Evolutionary conservation across 129 eudicot species (phyloP).

Genomic region (Centaurea solstitialis): DNA sequence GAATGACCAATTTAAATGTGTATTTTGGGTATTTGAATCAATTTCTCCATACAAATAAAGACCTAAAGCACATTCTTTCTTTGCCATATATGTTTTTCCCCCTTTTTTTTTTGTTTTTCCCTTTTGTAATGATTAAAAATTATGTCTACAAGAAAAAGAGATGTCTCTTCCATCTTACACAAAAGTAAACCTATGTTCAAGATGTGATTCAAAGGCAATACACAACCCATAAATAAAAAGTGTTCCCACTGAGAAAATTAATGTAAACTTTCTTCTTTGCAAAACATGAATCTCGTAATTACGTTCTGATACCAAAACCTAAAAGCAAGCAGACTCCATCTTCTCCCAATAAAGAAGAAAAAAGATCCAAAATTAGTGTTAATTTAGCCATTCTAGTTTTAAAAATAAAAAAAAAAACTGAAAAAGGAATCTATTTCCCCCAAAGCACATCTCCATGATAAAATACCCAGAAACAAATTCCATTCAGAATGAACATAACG

Average conservation of each 20-base stretch:
- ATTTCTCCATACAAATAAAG: neutral
- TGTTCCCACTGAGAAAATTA: neutral
- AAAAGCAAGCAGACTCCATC: neutral
- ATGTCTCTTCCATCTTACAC: conserved; percentile 9
- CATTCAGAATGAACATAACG: neutral
- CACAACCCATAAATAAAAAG: conserved; percentile 1
- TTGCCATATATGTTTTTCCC: conserved; percentile 4
- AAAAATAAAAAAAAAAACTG: neutral
- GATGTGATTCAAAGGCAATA: conserved; percentile 27
- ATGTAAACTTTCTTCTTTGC: conserved; percentile 1
- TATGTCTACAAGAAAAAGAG: neutral
- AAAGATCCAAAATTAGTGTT: neutral
- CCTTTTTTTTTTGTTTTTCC: neutral
- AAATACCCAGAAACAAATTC: conserved; percentile 13
- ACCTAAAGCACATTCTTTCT: conserved; percentile 21
- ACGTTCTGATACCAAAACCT: neutral
- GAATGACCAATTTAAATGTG: too few species aligned
- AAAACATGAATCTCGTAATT: conserved; percentile 5
- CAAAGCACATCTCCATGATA: conserved; percentile 3
- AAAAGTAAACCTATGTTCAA: conserved; percentile 22
- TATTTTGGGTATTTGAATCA: too few species aligned
- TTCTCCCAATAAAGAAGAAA: neutral
- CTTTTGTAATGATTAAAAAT: neutral
- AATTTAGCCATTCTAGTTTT: neutral
- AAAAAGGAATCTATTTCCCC: neutral